Conservation (phyloP, 1,139 yeast genomes). For the Suhomyces bolitotheri region DNA sequence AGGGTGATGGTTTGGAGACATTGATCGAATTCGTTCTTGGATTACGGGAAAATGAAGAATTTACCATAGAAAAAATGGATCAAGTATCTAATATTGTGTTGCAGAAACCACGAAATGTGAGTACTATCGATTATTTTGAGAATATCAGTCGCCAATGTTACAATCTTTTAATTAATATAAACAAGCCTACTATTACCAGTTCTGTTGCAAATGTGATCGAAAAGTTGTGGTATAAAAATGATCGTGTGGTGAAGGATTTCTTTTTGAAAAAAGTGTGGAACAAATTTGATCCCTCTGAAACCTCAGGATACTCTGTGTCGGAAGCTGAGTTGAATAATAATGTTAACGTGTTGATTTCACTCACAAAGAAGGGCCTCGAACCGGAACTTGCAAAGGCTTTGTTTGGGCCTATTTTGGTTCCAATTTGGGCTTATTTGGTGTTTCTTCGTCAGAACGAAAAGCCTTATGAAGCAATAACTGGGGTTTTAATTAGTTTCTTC, state of each 20-base stretch:
- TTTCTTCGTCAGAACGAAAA: conserved; percentile 45
- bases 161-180: conserved; percentile 55
- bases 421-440: conserved; percentile 64
- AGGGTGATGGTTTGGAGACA: conserved; percentile 63
- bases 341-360: conserved; percentile 63
- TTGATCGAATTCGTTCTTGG: conserved; percentile 79
- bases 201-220: conserved; percentile 59
- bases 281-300: conserved; percentile 36
- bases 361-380: conserved; percentile 54
- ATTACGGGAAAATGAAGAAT: conserved; percentile 67
- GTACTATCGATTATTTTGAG: conserved; percentile 51
- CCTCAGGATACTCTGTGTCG: conserved; percentile 31
- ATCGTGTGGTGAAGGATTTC: conserved; percentile 58
- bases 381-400: conserved; percentile 43
- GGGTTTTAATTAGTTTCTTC: conserved; percentile 50
- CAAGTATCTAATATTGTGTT: conserved; percentile 63
- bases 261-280: conserved; percentile 52
- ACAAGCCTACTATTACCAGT: conserved; percentile 61
- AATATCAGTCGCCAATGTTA: conserved; percentile 61
- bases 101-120: conserved; percentile 56
- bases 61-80: conserved; percentile 63
- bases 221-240: conserved; percentile 54
- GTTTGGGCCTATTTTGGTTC: conserved; percentile 45
- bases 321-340: conserved; percentile 59
- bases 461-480: conserved; percentile 45